Evolutionary conservation across 768 basidiomycete genomes (phyloP), one percentile per base, ranked within the genome.

Genomic region (Trametes coccinea): DNA sequence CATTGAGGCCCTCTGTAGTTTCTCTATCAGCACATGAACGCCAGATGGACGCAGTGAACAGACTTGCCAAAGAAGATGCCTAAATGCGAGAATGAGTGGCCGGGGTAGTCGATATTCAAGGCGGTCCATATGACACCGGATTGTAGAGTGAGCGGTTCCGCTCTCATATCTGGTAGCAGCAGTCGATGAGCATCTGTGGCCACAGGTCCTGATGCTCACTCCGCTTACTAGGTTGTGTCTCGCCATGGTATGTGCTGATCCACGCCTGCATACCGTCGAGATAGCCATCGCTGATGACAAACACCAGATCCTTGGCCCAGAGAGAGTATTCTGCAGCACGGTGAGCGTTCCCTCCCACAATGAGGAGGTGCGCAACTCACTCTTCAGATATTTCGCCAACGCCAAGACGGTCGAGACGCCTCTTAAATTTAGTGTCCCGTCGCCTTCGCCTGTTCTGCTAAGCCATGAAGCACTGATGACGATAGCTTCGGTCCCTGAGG

Each of bases 51-150:
- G 46, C 34, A 41, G 54, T 43, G 29, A 43, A 43, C 22, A 41
- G 16, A 65, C 87, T 56, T 16, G 94, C 96, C 96, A 73, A 89
- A 92, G 76, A 93, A 98, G 9, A 98, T 76, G n/a, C 97, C 96
- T 2, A 98, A 79, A 70, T 98, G 93, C 9, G 91, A 93, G 75
- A 98, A 96, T 0, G 95, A 98, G 74, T 99, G 96, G 0, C 94
- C 92, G 0, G 95, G 93, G 73, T 98, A 98, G 72, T 98, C 97
- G 45, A 99, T 85, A 67, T 90, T 91, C 48, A 99, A 75, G 10
- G 94, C 94, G 1, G 92, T 93, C 97, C 97, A 99, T 45, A 99
- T 90, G 5, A 95, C 89, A 3, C 95, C 95, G 2, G 93, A 92
- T 1, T 84, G 73, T 27, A 92, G 70, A 37, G 78, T 74, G 40